phyloP scores from a whole-genome alignment of 768 basidiomycete species.

The Auricularia sp. region DNA sequence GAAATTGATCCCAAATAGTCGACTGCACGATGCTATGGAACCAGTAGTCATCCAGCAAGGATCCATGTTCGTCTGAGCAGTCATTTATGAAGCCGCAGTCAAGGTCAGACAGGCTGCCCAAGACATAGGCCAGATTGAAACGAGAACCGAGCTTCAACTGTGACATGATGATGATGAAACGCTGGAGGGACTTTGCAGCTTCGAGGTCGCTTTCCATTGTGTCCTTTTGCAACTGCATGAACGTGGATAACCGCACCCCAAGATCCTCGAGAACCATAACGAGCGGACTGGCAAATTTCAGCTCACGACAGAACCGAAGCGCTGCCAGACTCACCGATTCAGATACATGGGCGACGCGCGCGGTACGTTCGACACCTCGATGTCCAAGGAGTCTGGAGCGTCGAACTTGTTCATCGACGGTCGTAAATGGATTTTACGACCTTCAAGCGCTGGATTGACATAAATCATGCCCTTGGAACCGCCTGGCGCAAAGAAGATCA shows the following conservation, averaged over 20 bases:
- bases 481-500: constrained; percentile 37
- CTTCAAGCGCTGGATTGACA: constrained; percentile 43
- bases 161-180: constrained; percentile 40
- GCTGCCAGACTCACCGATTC: constrained; percentile 50
- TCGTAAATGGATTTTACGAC: constrained; percentile 55
- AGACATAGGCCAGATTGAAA: constrained; percentile 41
- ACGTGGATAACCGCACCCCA: constrained; percentile 46
- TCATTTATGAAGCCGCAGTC: constrained; percentile 35
- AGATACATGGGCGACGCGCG: constrained; percentile 48
- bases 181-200: constrained; percentile 44
- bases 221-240: constrained; percentile 49
- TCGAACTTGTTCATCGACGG: constrained; percentile 70
- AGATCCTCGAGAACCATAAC: constrained; percentile 75
- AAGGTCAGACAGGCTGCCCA: constrained; percentile 37
- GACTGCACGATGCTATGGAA: constrained; percentile 46
- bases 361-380: constrained; percentile 58
- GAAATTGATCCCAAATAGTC: constrained; percentile 52
- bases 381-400: constrained; percentile 31
- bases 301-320: constrained; percentile 45
- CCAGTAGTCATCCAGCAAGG: constrained; percentile 45
- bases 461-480: constrained; percentile 77
- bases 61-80: constrained; percentile 18
- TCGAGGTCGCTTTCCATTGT: constrained; percentile 48
- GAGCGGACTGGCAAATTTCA: constrained; percentile 44
- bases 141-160: constrained; percentile 33